Base-by-base conservation (phyloP, 1,284 basidiomycete genomes). In the Ceratobasidium sp. region DNA sequence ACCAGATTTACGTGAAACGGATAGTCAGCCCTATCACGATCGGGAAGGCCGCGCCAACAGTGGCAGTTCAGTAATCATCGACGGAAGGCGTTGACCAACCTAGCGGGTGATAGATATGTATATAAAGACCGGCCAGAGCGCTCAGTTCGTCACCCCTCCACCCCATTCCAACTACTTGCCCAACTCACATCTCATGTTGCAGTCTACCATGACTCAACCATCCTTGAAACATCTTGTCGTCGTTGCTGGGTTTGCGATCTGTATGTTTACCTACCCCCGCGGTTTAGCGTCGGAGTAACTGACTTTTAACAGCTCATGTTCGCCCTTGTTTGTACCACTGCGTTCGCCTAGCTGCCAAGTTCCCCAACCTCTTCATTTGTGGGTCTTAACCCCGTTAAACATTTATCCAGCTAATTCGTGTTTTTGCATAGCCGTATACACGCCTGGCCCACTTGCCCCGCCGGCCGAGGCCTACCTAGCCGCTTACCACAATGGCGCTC, bases 301-400 rank as follows among this genome's bases (percentile, higher is more conserved):
- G 46, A 65, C 1, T 11, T 9, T 9, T 2, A 9, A 46, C 43
- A 66, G 63, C 41, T 8, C 63, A 66, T n/a, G 24, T 66, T 5
- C 63, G 63, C 8, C 63, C 63, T 9, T 11, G 41, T 48, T 8
- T 66, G 8, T 22, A 53, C 9, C 37, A 41, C 34, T 43, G 41
- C 9, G 11, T 34, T 22, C 46, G 48, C 19, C 24, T 49, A 14
- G 63, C 46, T 14, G 63, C 41, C 24, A 66, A 66, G 16, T 66
- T 66, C 29, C 48, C 63, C 3, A 37, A 66, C 22, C 13, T 49
- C 7, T 66, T 66, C 39, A 53, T 66, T 51, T 66, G 63, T 66
- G 16, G 7, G 63, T 53, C 1, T 22, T 29, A 22, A n/a, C 27
- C 31, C 13, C n/a, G n/a, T n/a, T n/a, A n/a, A n/a, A n/a, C n/a